phyloP scores from a whole-genome alignment of 306 rosid genomes.

The Adenanthera pavonina region DNA sequence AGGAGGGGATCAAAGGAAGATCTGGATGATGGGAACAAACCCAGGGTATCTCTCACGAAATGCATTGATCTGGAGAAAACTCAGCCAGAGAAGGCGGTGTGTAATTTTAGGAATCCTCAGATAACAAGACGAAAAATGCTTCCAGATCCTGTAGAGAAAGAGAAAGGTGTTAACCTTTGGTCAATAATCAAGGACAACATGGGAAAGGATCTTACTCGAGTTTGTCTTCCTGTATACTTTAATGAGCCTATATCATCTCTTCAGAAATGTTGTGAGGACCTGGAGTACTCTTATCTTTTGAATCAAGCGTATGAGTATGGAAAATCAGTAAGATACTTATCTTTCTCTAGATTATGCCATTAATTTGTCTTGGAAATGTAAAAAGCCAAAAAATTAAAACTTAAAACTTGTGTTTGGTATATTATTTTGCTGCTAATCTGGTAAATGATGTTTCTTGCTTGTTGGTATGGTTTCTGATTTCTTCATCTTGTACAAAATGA shows the following conservation, averaged over 20 bases:
- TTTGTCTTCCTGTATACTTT: slow-evolving; percentile 97
- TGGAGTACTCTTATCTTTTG: slow-evolving; percentile 90
- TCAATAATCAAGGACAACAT: slow-evolving; percentile 96
- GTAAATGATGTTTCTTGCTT: background rate
- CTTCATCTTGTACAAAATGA: background rate
- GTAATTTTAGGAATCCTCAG: slow-evolving; percentile 48
- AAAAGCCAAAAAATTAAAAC: slow-evolving; percentile 16
- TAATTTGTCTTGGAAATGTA: slow-evolving; percentile 6
- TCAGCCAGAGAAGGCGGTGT: slow-evolving; percentile 43
- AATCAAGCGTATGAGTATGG: slow-evolving; percentile 90
- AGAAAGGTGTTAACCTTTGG: slow-evolving; percentile 97
- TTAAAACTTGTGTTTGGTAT: background rate
- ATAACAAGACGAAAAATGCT: slow-evolving; percentile 79
- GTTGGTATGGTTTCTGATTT: background rate
- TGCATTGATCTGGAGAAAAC: slow-evolving; percentile 50
- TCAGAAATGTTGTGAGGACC: slow-evolving; percentile 94
- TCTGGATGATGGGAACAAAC: slow-evolving; percentile 45
- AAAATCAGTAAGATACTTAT: slow-evolving; percentile 64
- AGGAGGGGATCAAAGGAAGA: slow-evolving; percentile 53
- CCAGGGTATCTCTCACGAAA: slow-evolving; percentile 45
- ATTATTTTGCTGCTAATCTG: slow-evolving; percentile 6
- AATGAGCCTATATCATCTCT: slow-evolving; percentile 99
- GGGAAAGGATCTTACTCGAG: slow-evolving; percentile 96
- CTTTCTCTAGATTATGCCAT: slow-evolving; percentile 7
- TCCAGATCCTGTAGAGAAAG: slow-evolving; percentile 93